phyloP scores from a whole-genome alignment of 129 eudicot species.

The Escallonia rubra region DNA sequence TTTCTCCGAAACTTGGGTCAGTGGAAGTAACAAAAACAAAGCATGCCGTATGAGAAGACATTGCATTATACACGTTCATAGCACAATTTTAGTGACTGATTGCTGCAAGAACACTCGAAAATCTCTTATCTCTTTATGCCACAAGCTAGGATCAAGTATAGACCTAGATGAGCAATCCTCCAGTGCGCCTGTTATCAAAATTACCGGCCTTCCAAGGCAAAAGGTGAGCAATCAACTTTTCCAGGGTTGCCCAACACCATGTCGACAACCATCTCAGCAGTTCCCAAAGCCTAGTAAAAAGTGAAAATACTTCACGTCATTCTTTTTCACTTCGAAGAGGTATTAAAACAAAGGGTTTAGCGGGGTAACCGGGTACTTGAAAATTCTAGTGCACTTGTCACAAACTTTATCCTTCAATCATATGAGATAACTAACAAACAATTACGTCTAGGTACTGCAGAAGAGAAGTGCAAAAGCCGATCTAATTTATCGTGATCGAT shows the following conservation, averaged over 20 bases:
- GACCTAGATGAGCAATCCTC: not conserved
- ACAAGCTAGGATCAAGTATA: not conserved
- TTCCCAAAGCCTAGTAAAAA: constrained; percentile 72
- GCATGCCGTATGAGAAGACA: too few relatives aligned
- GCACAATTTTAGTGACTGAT: too few relatives aligned
- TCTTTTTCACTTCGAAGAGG: not conserved
- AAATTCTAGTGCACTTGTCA: not conserved
- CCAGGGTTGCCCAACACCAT: constrained; percentile 64
- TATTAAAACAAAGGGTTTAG: not conserved
- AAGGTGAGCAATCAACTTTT: constrained; percentile 58
- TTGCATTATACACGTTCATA: too few relatives aligned
- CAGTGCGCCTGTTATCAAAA: constrained; percentile 18
- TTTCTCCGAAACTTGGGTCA: too few relatives aligned
- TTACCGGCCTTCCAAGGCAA: constrained; percentile 27
- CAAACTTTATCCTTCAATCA: not conserved
- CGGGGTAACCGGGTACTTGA: not conserved
- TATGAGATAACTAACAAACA: not conserved
- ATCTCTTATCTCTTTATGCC: not conserved
- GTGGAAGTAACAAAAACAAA: too few relatives aligned
- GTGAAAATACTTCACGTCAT: not conserved
- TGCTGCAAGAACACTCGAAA: not conserved
- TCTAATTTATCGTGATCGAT: too few relatives aligned
- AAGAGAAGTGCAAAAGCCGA: too few relatives aligned
- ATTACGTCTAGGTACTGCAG: too few relatives aligned
- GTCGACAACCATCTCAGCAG: constrained; percentile 86